These are phyloP conservation scores for Clitopilus hobsonii DNA, from an alignment of 768 basidiomycete genomes.

Conservation along the genomic window DNA sequence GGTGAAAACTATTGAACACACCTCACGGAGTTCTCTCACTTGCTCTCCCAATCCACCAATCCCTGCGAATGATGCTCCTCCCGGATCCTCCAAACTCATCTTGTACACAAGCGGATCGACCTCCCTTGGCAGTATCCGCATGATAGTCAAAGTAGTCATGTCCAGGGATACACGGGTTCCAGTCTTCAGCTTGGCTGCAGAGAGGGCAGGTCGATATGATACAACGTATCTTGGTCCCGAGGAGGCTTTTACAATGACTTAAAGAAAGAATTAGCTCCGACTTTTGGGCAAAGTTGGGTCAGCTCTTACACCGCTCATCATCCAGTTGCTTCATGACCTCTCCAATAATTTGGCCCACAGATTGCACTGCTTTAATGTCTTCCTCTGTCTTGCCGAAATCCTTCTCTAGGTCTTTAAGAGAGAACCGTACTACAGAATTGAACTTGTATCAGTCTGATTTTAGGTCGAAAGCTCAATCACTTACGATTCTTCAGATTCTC, in stretches of 20 bases:
- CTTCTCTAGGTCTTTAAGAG: slow-evolving; percentile 84
- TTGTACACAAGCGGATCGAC: slow-evolving; percentile 99
- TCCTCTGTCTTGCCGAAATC: slow-evolving; percentile 95
- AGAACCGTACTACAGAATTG: slow-evolving; percentile 69
- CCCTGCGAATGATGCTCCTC: slow-evolving; percentile 91
- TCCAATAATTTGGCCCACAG: slow-evolving; percentile 97
- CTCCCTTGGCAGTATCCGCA: slow-evolving; percentile 96
- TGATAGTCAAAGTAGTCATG: slow-evolving; percentile 98
- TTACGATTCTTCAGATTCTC: slow-evolving; percentile 86
- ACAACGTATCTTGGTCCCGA: slow-evolving; percentile 98
- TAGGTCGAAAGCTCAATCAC: slow-evolving; percentile 22
- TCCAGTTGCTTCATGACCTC: slow-evolving; percentile 99
- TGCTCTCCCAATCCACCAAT: slow-evolving; percentile 96
- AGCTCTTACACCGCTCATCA: slow-evolving; percentile 85
- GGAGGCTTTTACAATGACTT: slow-evolving; percentile 98
- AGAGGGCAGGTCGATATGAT: slow-evolving; percentile 89
- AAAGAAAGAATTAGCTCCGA: background rate
- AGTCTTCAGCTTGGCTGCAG: slow-evolving; percentile 86
- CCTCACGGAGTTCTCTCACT: slow-evolving; percentile 94
- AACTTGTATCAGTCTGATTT: background rate
- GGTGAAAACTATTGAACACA: slow-evolving; percentile 24
- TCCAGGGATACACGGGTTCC: slow-evolving; percentile 96
- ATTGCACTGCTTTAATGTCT: slow-evolving; percentile 98
- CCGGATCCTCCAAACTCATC: slow-evolving; percentile 98
- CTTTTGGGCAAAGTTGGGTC: background rate